A percentile compares a stretch with the other conserved stretches of the same genome.
phyloP scores from a whole-genome alignment of 352 stramenopile genomes.

The Elongisporangium undulatum region DNA sequence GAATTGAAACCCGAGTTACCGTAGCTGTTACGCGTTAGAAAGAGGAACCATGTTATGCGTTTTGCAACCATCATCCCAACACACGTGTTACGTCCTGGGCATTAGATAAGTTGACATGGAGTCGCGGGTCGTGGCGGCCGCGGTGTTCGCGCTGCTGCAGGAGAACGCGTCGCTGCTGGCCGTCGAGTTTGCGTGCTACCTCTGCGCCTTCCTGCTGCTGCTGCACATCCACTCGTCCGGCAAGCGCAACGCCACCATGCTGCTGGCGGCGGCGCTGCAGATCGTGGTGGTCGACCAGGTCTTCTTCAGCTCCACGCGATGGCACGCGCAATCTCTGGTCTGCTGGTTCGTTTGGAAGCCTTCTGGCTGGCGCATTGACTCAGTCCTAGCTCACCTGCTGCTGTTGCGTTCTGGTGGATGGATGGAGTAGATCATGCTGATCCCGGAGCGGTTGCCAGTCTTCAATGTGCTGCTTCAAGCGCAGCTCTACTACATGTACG shows the following conservation, averaged over 20 bases:
- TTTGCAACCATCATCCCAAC: not conserved
- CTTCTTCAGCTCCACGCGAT: slow-evolving; percentile 59
- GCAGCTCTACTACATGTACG: slow-evolving; percentile 79
- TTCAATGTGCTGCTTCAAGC: slow-evolving; percentile 66
- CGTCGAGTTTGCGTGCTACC: slow-evolving; percentile 54
- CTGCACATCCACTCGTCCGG: slow-evolving; percentile 75
- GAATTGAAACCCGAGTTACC: not conserved
- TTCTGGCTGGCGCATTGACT: not conserved
- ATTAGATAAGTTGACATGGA: slow-evolving; percentile 19
- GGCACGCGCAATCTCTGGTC: slow-evolving; percentile 65
- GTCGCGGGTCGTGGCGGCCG: slow-evolving; percentile 56
- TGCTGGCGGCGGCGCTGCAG: slow-evolving; percentile 41
- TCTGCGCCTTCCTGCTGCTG: slow-evolving; percentile 61
- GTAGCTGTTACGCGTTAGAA: not conserved
- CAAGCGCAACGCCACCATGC: slow-evolving; percentile 66
- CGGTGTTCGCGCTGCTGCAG: slow-evolving; percentile 63
- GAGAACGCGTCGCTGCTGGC: slow-evolving; percentile 73
- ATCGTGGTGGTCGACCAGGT: slow-evolving; percentile 56
- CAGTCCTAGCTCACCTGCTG: not conserved
- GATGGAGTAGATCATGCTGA: slow-evolving; percentile 43
- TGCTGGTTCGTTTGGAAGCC: not conserved
- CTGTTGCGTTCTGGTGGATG: not conserved
- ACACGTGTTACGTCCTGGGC: not conserved
- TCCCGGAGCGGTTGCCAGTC: slow-evolving; percentile 43
- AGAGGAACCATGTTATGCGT: not conserved